A percentile compares a stretch with the other conserved stretches of the same genome.
These are phyloP conservation scores for Canavalia ensiformis DNA, from an alignment of 306 rosid genomes.

Conservation along the genomic window DNA sequence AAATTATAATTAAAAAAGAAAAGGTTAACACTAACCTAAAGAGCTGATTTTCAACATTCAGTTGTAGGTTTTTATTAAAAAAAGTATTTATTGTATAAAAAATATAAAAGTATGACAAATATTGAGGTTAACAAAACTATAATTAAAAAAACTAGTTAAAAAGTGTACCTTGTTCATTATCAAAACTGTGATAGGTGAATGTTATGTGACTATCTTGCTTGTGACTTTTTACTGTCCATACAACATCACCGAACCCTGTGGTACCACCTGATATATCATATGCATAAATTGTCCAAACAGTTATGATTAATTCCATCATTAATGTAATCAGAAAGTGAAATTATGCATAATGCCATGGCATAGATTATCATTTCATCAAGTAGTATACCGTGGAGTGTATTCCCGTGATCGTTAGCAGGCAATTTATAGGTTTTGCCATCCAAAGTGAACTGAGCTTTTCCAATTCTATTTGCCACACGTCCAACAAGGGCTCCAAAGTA, in stretches of 20 bases:
- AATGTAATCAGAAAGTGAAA: background rate
- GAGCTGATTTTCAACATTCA: too few relatives aligned
- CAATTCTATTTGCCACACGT: conserved; percentile 56
- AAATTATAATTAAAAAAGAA: background rate
- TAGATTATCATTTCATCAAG: background rate
- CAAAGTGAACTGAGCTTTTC: conserved; percentile 44
- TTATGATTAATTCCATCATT: background rate
- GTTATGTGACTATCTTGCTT: conserved; percentile 51
- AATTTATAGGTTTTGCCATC: conserved; percentile 39
- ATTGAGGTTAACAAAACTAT: too few relatives aligned
- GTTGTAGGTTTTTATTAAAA: too few relatives aligned
- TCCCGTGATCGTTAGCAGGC: conserved; percentile 47
- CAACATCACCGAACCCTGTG: conserved; percentile 59
- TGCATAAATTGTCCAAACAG: background rate
- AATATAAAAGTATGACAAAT: too few relatives aligned
- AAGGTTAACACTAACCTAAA: too few relatives aligned
- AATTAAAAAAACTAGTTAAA: background rate
- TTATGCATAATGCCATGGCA: too few relatives aligned
- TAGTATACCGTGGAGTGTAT: conserved; percentile 46
- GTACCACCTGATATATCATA: conserved; percentile 58
- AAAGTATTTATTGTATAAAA: too few relatives aligned
- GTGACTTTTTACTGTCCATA: conserved; percentile 57
- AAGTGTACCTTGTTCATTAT: conserved; percentile 63
- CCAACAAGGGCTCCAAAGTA: conserved; percentile 50
- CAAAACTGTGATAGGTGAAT: conserved; percentile 58